These are phyloP conservation scores for Posidonia australis DNA, from an alignment of 106 monocot species.

Conservation along the genomic window DNA sequence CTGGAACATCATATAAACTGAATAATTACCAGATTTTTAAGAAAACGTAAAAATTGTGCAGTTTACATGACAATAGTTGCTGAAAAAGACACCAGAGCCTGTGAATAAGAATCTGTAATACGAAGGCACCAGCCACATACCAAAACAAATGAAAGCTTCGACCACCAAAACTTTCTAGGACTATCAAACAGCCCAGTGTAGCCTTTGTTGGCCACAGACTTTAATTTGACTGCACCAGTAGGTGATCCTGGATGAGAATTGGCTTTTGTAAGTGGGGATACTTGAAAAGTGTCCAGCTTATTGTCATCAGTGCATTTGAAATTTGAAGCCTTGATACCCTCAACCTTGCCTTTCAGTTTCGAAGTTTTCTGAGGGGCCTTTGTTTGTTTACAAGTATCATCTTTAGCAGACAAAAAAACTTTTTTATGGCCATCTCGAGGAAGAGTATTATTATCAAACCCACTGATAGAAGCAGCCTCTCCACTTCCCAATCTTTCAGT, in stretches of 20 bases:
- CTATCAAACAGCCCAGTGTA: not conserved
- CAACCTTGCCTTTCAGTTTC: not conserved
- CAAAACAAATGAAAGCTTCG: constrained; percentile 7
- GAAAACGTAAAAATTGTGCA: not conserved
- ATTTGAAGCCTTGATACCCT: not conserved
- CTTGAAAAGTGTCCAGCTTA: not conserved
- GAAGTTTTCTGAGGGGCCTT: not conserved
- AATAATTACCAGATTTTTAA: not conserved
- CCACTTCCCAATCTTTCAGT: not conserved
- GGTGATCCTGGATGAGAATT: not conserved
- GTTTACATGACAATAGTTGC: not conserved
- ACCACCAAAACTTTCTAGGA: not conserved
- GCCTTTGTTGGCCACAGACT: not conserved
- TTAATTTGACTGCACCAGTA: not conserved
- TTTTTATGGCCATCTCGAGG: not conserved
- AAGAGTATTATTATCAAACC: not conserved
- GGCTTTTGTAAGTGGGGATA: not conserved
- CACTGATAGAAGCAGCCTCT: not conserved
- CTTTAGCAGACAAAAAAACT: not conserved
- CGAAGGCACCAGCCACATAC: not conserved
- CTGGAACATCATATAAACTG: constrained; percentile 18
- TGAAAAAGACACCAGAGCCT: too few relatives aligned
- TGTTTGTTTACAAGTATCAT: not conserved
- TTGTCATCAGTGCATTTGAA: not conserved
- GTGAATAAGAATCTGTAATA: too few relatives aligned